Evolutionary conservation across 495 filamentous ascomycete genomes (phyloP).

Genomic region (Jackrogersella multiformis): DNA sequence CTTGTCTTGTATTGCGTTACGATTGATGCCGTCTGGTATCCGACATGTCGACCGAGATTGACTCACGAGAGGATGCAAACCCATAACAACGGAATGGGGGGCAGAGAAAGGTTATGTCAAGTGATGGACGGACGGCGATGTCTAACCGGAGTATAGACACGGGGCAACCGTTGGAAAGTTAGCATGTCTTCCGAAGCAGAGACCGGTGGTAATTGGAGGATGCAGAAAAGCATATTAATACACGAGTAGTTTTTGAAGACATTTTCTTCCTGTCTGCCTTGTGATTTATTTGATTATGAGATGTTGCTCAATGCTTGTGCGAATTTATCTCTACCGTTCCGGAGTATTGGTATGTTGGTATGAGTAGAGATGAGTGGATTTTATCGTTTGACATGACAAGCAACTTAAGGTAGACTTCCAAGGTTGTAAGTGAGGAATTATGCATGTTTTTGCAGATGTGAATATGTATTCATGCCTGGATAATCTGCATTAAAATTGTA

Average conservation of each 20-base stretch:
- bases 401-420: too few species aligned
- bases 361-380: too few species aligned
- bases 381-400: too few species aligned
- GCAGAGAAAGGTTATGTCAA: conserved; percentile 1
- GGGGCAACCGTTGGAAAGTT: conserved; percentile 14
- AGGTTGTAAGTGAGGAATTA: too few species aligned
- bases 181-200: conserved; percentile 11
- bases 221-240: conserved; percentile 29
- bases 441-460: too few species aligned
- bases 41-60: conserved; percentile 13
- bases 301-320: too few species aligned
- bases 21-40: conserved; percentile 15
- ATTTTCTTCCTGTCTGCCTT: neutral
- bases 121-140: neutral
- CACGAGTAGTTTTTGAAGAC: conserved; percentile 14
- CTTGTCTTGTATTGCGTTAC: conserved; percentile 7
- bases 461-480: too few species aligned
- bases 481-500: too few species aligned
- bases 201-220: conserved; percentile 2
- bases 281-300: neutral
- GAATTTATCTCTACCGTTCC: too few species aligned
- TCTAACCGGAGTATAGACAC: conserved; percentile 5
- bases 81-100: conserved; percentile 4
- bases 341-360: too few species aligned
- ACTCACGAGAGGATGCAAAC: conserved; percentile 11